Evolutionary conservation across 192 early-diverging fungal species (phyloP).

Genomic region (Kappamyces sp.): DNA sequence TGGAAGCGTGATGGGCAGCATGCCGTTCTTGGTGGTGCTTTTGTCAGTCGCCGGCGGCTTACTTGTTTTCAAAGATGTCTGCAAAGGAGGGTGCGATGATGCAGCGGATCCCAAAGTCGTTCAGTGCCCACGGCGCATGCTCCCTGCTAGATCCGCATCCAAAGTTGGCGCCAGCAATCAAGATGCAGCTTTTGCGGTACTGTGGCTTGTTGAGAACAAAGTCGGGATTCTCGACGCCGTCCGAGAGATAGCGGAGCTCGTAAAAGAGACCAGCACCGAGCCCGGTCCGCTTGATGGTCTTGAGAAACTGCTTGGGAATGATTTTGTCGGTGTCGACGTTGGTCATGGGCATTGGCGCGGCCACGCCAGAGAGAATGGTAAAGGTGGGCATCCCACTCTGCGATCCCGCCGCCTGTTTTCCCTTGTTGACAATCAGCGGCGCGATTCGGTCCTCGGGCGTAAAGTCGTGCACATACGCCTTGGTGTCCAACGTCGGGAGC

Average conservation of each 20-base stretch:
- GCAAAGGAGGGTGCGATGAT: conserved; percentile 64
- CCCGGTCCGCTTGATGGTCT: conserved; percentile 67
- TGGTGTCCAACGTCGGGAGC: conserved; percentile 23
- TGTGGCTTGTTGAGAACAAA: conserved; percentile 60
- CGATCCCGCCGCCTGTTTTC: conserved; percentile 10
- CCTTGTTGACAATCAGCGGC: conserved; percentile 18
- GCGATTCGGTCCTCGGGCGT: conserved; percentile 4
- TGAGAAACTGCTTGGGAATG: conserved; percentile 72
- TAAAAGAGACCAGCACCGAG: conserved; percentile 56
- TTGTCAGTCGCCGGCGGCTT: conserved; percentile 26
- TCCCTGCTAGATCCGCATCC: conserved; percentile 63
- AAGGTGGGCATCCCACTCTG: conserved; percentile 51
- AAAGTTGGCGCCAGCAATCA: conserved; percentile 61
- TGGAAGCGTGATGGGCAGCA: conserved; percentile 49
- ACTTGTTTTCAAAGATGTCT: conserved; percentile 72
- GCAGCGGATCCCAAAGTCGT: conserved; percentile 66
- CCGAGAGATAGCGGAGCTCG: conserved; percentile 48
- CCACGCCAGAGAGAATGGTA: conserved; percentile 49
- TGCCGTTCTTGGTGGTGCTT: conserved; percentile 54
- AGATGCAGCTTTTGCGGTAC: conserved; percentile 43
- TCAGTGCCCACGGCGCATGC: conserved; percentile 70
- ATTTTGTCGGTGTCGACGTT: conserved; percentile 72
- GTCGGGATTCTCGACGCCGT: conserved; percentile 39
- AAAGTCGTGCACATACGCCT: conserved; percentile 20
- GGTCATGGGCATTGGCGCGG: conserved; percentile 52